These are phyloP conservation scores for Boletus reticulatus DNA, from an alignment of 768 basidiomycete genomes.

Conservation along the genomic window DNA sequence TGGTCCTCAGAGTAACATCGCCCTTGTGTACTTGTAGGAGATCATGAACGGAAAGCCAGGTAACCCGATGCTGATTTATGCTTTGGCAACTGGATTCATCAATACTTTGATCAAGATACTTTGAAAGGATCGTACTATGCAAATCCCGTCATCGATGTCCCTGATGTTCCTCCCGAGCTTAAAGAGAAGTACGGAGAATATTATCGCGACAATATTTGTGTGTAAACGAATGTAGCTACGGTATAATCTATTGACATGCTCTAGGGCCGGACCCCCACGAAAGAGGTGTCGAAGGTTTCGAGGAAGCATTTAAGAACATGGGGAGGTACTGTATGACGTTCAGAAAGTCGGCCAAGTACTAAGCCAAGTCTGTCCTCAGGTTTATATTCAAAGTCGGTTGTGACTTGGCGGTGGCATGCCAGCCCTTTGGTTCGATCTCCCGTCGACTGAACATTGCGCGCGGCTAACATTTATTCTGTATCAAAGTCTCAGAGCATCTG, in stretches of 20 bases:
- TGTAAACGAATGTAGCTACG: slow-evolving; percentile 9
- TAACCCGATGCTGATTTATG: slow-evolving; percentile 18
- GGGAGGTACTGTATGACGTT: slow-evolving; percentile 48
- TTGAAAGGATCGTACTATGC: slow-evolving; percentile 96
- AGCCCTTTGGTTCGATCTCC: slow-evolving; percentile 72
- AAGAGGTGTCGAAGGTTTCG: slow-evolving; percentile 68
- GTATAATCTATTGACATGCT: not conserved
- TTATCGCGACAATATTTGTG: slow-evolving; percentile 89
- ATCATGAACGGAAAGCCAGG: slow-evolving; percentile 95
- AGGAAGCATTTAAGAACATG: slow-evolving; percentile 84
- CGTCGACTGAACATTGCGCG: not conserved
- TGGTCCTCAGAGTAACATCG: not conserved
- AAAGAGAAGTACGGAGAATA: slow-evolving; percentile 71
- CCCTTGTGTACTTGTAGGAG: slow-evolving; percentile 48
- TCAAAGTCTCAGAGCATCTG: slow-evolving; percentile 61
- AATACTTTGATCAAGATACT: slow-evolving; percentile 48
- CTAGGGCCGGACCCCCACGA: slow-evolving; percentile 66
- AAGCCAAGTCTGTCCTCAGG: slow-evolving; percentile 34
- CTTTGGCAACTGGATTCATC: not conserved
- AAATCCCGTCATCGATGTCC: slow-evolving; percentile 64
- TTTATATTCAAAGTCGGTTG: slow-evolving; percentile 83
- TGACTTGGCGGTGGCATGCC: slow-evolving; percentile 82
- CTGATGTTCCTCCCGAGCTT: slow-evolving; percentile 57
- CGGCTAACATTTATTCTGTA: not conserved
- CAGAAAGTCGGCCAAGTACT: not conserved